Base-by-base conservation (phyloP, 2,329 filamentous ascomycete genomes). In the Aspergillus melleus region DNA sequence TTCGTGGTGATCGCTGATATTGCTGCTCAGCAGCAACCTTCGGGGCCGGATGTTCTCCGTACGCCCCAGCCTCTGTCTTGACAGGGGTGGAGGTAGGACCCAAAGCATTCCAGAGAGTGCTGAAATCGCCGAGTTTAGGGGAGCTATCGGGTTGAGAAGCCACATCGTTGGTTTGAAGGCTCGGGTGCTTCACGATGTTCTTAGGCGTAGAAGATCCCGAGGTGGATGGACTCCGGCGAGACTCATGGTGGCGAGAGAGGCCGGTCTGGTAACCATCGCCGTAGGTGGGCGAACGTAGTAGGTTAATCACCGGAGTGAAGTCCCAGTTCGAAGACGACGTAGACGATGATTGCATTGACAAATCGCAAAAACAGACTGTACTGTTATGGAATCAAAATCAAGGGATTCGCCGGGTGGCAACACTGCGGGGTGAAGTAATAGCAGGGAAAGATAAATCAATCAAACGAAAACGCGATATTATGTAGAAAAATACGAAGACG, bases 221-320 rank as follows among this genome's bases (percentile, higher is more conserved):
- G 30, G 46, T 20, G 22, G 53, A 44, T 22, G 62, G 55, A 55
- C 53, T 16, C 39, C 30, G 51, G 46, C 50, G 24, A 32, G 51
- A 49, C 55, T 68, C 58, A 54, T 51, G 29, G 62, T 61, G 61
- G 52, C 58, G 51, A 63, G 36, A 39, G 32, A 53, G 30, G 46
- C 30, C 30, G 46, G 66, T 58, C 30, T 50, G 57, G 49, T 60
- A 51, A 58, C 61, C 49, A 29, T 55, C 55, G 49, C 59, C 50
- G 26, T 64, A 62, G 9, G 67, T 67, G 20, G 75, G 73, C 14
- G 74, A 76, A 52, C 72, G 69, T 8, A 81, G 72, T 52, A 81
- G 74, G 62, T 76, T 72, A 63, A 79, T 76, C 63, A 78, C 80
- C 65, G 76, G 72, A 64, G 73, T 70, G 60, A 81, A 77, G 69